Percentiles rank a stretch among this genome's conserved stretches.
These are phyloP conservation scores for Pseudevernia furfuracea DNA, from an alignment of 495 filamentous ascomycete genomes.

Conservation along the genomic window DNA sequence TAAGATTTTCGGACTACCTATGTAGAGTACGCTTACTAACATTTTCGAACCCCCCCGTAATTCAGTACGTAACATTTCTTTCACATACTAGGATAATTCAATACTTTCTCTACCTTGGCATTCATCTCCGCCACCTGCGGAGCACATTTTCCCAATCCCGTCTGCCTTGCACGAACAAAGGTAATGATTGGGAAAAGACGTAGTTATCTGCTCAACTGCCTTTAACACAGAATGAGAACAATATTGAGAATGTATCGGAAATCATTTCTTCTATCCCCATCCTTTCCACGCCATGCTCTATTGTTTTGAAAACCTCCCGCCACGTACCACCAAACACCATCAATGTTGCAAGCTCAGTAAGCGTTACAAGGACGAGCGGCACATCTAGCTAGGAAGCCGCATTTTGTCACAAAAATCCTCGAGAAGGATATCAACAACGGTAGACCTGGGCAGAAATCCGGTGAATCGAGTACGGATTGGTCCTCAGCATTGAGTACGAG, in stretches of 20 bases:
- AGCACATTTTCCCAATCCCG: neutral
- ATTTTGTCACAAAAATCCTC: neutral
- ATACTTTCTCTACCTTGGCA: too few relatives aligned
- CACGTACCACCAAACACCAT: neutral
- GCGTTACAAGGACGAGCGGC: neutral
- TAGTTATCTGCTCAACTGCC: neutral
- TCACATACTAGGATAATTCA: too few relatives aligned
- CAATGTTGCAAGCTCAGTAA: too few relatives aligned
- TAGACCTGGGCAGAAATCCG: neutral
- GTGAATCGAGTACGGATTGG: too few relatives aligned
- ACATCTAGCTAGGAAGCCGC: neutral
- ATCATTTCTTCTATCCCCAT: neutral
- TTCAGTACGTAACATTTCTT: too few relatives aligned
- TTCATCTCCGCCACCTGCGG: neutral
- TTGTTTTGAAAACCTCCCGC: neutral
- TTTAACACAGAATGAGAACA: neutral
- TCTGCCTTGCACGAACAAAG: too few relatives aligned
- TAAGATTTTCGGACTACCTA: too few relatives aligned
- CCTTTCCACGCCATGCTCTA: neutral
- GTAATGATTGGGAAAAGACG: too few relatives aligned
- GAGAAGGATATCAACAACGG: neutral
- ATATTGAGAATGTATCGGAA: neutral
- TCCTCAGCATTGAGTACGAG: neutral
- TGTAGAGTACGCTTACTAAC: too few relatives aligned
- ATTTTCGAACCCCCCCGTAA: too few relatives aligned